These are phyloP conservation scores for Geum urbanum DNA, from an alignment of 306 rosid species.

Conservation along the genomic window DNA sequence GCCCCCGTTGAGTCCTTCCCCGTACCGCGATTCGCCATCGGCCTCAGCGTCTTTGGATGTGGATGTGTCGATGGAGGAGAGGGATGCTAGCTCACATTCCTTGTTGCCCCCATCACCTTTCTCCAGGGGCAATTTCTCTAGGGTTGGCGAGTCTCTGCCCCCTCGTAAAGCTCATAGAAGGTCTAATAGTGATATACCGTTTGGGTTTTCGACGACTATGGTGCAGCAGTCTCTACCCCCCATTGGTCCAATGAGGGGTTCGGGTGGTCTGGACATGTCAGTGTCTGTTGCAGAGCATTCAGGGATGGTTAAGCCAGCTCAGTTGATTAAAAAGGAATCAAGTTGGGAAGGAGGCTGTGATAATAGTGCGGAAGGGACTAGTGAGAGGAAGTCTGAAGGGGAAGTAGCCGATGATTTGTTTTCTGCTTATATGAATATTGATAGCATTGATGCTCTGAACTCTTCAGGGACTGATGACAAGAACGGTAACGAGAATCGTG, in stretches of 20 bases:
- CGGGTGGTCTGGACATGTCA: conserved; percentile 38
- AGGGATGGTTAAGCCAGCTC: conserved; percentile 40
- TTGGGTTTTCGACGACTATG: conserved; percentile 56
- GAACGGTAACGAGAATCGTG: conserved; percentile 62
- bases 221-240: conserved; percentile 64
- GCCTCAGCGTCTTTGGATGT: no score
- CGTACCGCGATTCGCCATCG: conserved; percentile 66
- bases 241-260: conserved; percentile 48
- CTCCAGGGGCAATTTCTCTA: conserved; percentile 32
- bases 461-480: conserved; percentile 70
- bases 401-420: conserved; percentile 84
- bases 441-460: conserved; percentile 64
- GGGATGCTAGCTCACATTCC: conserved; percentile 61
- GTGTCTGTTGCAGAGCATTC: conserved; percentile 35
- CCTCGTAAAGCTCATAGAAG: conserved; percentile 86
- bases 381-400: conserved; percentile 91
- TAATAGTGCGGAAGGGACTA: conserved; percentile 54
- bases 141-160: conserved; percentile 51
- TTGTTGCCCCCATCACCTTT: conserved; percentile 64
- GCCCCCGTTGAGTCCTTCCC: conserved; percentile 77
- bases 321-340: conserved; percentile 55
- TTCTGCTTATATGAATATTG: conserved; percentile 88
- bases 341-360: conserved; percentile 50
- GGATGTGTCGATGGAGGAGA: conserved; percentile 83
- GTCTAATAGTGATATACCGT: conserved; percentile 86